Evolutionary conservation across 306 rosid genomes (phyloP).

Genomic region (Lotus japonicus): DNA sequence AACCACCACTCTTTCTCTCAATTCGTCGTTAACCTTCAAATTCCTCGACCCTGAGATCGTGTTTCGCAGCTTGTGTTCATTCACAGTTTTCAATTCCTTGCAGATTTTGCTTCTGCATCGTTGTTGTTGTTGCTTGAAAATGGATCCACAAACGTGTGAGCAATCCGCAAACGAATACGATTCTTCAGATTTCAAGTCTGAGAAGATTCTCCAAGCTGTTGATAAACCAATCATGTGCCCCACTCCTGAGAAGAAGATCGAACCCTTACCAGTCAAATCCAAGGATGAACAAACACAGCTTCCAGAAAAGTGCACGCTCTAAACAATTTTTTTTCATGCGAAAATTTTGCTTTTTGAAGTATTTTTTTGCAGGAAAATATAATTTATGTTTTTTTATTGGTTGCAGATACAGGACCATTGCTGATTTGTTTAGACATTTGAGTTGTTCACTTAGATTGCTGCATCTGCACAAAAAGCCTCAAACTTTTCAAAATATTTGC

Average conservation of each 20-base stretch:
- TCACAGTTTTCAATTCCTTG: not conserved
- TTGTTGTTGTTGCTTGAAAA: constrained; percentile 14
- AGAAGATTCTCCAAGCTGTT: constrained; percentile 10
- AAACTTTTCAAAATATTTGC: constrained; percentile 48
- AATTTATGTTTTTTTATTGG: not conserved
- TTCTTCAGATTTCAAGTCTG: constrained; percentile 1
- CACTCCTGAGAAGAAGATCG: constrained; percentile 53
- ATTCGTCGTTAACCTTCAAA: not conserved
- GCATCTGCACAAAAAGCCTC: constrained; percentile 34
- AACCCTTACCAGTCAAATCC: constrained; percentile 19
- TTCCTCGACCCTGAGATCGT: not conserved
- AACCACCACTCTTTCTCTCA: not conserved
- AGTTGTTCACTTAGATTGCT: constrained; percentile 52
- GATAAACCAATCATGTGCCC: constrained; percentile 36
- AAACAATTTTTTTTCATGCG: not conserved
- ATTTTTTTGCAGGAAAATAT: not conserved
- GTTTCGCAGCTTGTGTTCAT: not conserved
- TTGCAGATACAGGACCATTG: constrained; percentile 36
- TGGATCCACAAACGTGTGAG: constrained; percentile 25
- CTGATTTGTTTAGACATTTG: constrained; percentile 42
- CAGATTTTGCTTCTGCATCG: not conserved
- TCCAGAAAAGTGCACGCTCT: constrained; percentile 40
- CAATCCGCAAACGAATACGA: constrained; percentile 7
- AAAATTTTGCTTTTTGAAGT: not conserved
- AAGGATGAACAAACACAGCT: constrained; percentile 22